These are phyloP conservation scores for Batrachochytrium dendrobatidis DNA, from an alignment of 371 early-diverging fungal species.

Conservation along the genomic window DNA sequence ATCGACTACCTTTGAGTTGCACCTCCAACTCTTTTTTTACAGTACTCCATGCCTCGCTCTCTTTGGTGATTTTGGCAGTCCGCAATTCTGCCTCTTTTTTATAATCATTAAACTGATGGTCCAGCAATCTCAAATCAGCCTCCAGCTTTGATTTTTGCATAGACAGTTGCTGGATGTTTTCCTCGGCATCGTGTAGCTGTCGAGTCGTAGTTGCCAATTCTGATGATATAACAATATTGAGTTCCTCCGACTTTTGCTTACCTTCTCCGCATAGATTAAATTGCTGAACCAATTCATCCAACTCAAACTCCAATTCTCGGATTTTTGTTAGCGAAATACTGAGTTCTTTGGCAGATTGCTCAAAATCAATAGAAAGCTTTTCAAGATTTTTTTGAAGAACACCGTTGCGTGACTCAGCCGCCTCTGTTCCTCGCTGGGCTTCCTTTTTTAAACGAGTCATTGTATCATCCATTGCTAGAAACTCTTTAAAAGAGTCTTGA, in stretches of 20 bases:
- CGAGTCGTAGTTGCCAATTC: slow-evolving; percentile 22
- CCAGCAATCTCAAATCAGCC: slow-evolving; percentile 19
- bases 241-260: slow-evolving; percentile 24
- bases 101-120: slow-evolving; percentile 17
- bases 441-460: slow-evolving; percentile 30
- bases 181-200: slow-evolving; percentile 13
- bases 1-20: slow-evolving; percentile 13
- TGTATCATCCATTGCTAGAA: slow-evolving; percentile 34
- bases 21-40: slow-evolving; percentile 27
- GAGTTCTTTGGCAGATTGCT: slow-evolving; percentile 32
- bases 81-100: slow-evolving; percentile 24
- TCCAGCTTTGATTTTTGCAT: slow-evolving; percentile 23
- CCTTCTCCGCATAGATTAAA: slow-evolving; percentile 37
- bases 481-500: slow-evolving; percentile 38
- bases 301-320: slow-evolving; percentile 41
- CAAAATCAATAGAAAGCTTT: slow-evolving; percentile 37
- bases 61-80: slow-evolving; percentile 16
- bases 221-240: slow-evolving; percentile 21
- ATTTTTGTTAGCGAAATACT: slow-evolving; percentile 15
- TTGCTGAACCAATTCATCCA: slow-evolving; percentile 35
- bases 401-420: slow-evolving; percentile 32
- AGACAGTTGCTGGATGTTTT: slow-evolving; percentile 12
- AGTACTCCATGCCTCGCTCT: slow-evolving; percentile 13
- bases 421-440: slow-evolving; percentile 36
- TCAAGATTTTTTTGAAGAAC: slow-evolving; percentile 40